Percentiles rank a stretch among this genome's conserved stretches.
phyloP scores from a whole-genome alignment of 2,329 filamentous ascomycete species.

The Trichoderma hamatum region DNA sequence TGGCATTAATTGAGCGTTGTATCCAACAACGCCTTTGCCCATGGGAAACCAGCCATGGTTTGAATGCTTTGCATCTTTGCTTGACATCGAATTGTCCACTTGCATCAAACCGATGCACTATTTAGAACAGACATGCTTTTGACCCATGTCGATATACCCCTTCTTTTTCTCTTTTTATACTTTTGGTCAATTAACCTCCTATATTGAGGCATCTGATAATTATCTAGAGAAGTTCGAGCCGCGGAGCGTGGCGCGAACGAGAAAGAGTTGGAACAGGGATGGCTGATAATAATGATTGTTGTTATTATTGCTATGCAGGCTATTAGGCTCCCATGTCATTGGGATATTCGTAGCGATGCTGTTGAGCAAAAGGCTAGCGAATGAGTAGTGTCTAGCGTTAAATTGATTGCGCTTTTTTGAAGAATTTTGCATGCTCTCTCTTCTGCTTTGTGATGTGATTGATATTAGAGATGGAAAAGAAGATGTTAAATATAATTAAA shows the following conservation, averaged over 20 bases:
- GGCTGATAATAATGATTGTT: conserved; percentile 1
- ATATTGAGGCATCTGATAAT: background rate
- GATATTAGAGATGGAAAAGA: background rate
- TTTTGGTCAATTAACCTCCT: conserved; percentile 2
- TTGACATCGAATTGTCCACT: background rate
- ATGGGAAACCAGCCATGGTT: conserved; percentile 3
- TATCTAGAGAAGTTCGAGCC: conserved; percentile 6
- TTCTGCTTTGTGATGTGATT: background rate
- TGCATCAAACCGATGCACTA: conserved; percentile 12
- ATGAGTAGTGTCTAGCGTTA: conserved; percentile 15
- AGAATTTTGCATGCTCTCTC: background rate
- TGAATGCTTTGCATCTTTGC: conserved; percentile 9
- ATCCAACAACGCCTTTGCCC: background rate
- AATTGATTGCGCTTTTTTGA: conserved; percentile 17
- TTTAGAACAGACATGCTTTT: conserved; percentile 20
- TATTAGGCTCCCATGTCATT: background rate
- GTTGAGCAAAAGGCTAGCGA: conserved; percentile 4
- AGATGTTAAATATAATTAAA: background rate
- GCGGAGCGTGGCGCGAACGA: conserved; percentile 9
- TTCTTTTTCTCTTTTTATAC: background rate
- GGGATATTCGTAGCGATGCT: background rate
- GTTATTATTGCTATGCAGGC: background rate
- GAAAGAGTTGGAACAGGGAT: conserved; percentile 24
- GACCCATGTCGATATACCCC: conserved; percentile 15
- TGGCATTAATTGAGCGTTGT: conserved; percentile 2